Base-by-base conservation (phyloP, 73 alveolate genomes). In the Breviolum minutum region DNA sequence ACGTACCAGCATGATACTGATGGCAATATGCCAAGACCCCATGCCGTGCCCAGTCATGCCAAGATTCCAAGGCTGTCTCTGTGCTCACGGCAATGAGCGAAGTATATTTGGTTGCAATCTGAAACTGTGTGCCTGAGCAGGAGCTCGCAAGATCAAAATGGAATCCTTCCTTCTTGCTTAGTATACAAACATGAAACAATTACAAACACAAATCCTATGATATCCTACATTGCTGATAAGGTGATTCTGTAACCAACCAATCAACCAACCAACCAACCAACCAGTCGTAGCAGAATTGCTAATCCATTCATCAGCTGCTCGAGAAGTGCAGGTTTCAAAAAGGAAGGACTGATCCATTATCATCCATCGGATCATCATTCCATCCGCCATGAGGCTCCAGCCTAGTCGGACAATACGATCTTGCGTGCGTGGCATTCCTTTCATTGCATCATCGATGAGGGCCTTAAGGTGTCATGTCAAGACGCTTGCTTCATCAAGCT, bases 11-110 rank as follows among this genome's bases (percentile, higher is more conserved):
- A 40, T 40, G 54, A 40, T 40, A 40, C 3, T 3, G 29, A 13
- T 73, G 82, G 6, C 82, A 73, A 73, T 6, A 40, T 26, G 16
- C 10, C 29, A 20, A 20, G 26, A n/a, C n/a, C n/a, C n/a, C n/a
- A n/a, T n/a, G 26, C 2, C 40, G 81, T 10, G 30, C 86, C 14
- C 62, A 27, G 16, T 13, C 61, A 29, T 16, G 20, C 86, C 86
- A 77, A 77, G 86, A n/a, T 7, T 77, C 86, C 86, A 77, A 29
- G 62, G 27, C 86, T 9, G 86, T 77, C 29, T 24, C 62, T 8
- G 94, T 22, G 63, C 48, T 19, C 63, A 87, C 81, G 19, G 95
- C 95, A 87, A 87, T 62, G n/a, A 87, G 66, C 10, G 95, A 87
- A 12, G 95, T 87, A 82, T 27, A 64, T 32, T 68, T 66, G 68